phyloP scores from a whole-genome alignment of 495 filamentous ascomycete genomes.

The Pyrenula massariospora region DNA sequence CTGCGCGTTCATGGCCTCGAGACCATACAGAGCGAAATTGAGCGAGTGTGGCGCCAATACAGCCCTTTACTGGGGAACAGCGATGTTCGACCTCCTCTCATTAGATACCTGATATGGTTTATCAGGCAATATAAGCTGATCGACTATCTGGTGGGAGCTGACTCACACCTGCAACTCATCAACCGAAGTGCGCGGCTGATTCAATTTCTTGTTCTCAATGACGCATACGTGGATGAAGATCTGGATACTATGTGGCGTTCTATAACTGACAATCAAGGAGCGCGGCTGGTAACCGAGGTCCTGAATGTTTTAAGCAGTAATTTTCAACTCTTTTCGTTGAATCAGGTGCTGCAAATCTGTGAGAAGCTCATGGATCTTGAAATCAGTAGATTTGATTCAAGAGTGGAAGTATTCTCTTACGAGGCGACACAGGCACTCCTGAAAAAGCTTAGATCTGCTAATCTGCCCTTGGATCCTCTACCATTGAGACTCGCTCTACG shows the following conservation, averaged over 20 bases:
- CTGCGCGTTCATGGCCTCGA: conserved; percentile 64
- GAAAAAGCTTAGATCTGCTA: not conserved
- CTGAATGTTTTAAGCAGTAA: conserved; percentile 63
- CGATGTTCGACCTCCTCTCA: conserved; percentile 33
- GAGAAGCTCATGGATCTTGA: conserved; percentile 61
- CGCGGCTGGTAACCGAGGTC: conserved; percentile 68
- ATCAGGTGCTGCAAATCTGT: conserved; percentile 56
- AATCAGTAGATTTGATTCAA: conserved; percentile 42
- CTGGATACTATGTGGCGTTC: conserved; percentile 80
- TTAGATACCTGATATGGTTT: conserved; percentile 54
- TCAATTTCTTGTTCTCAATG: conserved; percentile 76
- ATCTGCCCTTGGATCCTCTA: conserved; percentile 20
- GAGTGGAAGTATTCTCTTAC: conserved; percentile 20
- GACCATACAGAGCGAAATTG: conserved; percentile 59
- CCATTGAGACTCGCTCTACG: conserved; percentile 46
- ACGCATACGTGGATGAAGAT: conserved; percentile 56
- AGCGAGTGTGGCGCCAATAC: conserved; percentile 45
- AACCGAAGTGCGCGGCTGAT: conserved; percentile 70
- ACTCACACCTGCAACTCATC: conserved; percentile 86
- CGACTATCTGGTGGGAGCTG: conserved; percentile 79
- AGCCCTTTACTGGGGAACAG: conserved; percentile 22
- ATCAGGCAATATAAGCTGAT: conserved; percentile 55
- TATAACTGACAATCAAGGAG: conserved; percentile 71
- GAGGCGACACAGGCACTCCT: not conserved
- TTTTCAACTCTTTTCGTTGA: conserved; percentile 33